A percentile compares a stretch with the other conserved stretches of the same genome.
Evolutionary conservation across 768 basidiomycete genomes (phyloP).

Genomic region (Termitomyces sp.): DNA sequence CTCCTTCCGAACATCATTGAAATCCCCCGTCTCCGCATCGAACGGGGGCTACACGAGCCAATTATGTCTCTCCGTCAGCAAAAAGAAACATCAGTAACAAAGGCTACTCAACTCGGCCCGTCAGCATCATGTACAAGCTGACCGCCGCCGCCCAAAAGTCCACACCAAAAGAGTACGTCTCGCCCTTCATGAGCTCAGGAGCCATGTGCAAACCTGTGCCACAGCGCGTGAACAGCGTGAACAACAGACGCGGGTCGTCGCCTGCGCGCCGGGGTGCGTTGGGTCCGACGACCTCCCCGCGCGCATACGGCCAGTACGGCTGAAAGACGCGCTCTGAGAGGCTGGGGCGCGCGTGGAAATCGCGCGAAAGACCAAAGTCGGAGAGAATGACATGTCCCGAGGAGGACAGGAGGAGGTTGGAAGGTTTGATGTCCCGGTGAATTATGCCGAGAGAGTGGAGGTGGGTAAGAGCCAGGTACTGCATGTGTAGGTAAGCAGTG

Average conservation of each 20-base stretch:
- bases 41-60: not conserved
- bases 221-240: not conserved
- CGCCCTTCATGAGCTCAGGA: not conserved
- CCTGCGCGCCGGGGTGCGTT: not conserved
- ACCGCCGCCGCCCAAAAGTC: not conserved
- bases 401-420: not conserved
- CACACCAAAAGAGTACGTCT: not conserved
- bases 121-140: constrained; percentile 1
- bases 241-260: not conserved
- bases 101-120: not conserved
- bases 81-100: too few relatives aligned
- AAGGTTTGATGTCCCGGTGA: not conserved
- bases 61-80: not conserved
- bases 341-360: not conserved
- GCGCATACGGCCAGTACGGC: not conserved
- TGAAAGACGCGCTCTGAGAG: not conserved
- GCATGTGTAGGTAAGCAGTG: not conserved
- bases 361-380: not conserved
- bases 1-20: not conserved
- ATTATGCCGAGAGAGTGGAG: not conserved
- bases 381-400: not conserved
- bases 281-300: not conserved
- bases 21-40: not conserved
- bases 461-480: not conserved
- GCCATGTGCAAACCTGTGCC: not conserved